Conservation (phyloP, 2,329 filamentous ascomycete species). For the Phoma sp. region DNA sequence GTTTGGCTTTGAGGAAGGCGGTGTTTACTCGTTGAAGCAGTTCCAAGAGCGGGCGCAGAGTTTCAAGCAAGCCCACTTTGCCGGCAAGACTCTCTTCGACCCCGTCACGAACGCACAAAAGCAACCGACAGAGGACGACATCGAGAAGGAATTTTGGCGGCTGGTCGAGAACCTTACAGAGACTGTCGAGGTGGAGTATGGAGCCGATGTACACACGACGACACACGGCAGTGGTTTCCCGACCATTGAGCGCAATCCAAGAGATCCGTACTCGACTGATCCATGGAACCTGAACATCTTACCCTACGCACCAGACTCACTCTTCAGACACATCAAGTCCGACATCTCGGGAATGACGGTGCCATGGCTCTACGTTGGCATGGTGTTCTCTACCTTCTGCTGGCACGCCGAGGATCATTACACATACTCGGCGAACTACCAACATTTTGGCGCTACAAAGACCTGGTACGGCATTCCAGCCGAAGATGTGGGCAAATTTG, state of each 20-base stretch:
- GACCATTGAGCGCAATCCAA: slow-evolving; percentile 87
- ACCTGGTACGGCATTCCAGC: slow-evolving; percentile 99
- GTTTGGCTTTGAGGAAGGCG: slow-evolving; percentile 96
- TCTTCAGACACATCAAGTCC: slow-evolving; percentile 97
- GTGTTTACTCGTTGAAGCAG: slow-evolving; percentile 90
- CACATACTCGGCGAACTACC: slow-evolving; percentile 96
- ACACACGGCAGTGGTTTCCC: slow-evolving; percentile 98
- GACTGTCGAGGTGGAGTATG: slow-evolving; percentile 96
- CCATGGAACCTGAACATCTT: slow-evolving; percentile 96
- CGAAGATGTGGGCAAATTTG: slow-evolving; percentile 91
- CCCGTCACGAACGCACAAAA: slow-evolving; percentile 79
- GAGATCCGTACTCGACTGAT: slow-evolving; percentile 84
- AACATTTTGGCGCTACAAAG: slow-evolving; percentile 97
- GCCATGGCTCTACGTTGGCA: slow-evolving; percentile 98
- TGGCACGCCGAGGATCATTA: slow-evolving; percentile 99
- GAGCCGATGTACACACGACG: slow-evolving; percentile 96
- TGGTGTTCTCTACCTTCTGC: slow-evolving; percentile 99
- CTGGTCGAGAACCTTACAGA: slow-evolving; percentile 93
- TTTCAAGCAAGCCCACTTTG: slow-evolving; percentile 95
- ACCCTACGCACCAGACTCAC: slow-evolving; percentile 85
- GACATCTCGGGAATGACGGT: slow-evolving; percentile 99
- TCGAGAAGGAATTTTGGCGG: slow-evolving; percentile 96
- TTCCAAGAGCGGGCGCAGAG: slow-evolving; percentile 96
- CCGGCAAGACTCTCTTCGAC: slow-evolving; percentile 87
- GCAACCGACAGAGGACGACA: slow-evolving; percentile 89